These are phyloP conservation scores for Lophium mytilinum DNA, from an alignment of 495 filamentous ascomycete species.

Conservation along the genomic window DNA sequence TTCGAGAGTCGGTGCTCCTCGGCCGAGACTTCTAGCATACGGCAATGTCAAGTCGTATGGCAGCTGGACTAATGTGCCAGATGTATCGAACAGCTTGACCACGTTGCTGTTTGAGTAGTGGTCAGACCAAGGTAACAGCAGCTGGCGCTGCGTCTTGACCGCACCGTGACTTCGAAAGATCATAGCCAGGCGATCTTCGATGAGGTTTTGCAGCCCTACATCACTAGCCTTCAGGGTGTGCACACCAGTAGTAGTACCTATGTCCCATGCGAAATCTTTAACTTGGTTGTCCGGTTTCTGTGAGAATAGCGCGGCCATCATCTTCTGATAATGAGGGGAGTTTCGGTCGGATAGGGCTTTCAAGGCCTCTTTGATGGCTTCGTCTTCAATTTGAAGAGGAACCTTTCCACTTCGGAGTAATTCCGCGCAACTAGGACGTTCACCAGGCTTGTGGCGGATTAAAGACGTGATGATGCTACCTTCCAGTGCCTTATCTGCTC, in stretches of 20 bases:
- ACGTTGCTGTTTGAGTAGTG: constrained; percentile 62
- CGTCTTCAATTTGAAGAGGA: constrained; percentile 84
- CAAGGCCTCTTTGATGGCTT: constrained; percentile 74
- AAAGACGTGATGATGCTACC: constrained; percentile 70
- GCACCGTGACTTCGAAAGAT: constrained; percentile 92
- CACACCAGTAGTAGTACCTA: constrained; percentile 40
- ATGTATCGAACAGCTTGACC: constrained; percentile 70
- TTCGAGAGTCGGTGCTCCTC: constrained; percentile 55
- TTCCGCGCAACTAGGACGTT: constrained; percentile 77
- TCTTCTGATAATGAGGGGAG: constrained; percentile 84
- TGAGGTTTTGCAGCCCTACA: constrained; percentile 61
- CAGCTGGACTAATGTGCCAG: constrained; percentile 77
- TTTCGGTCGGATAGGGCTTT: constrained; percentile 69
- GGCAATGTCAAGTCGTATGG: constrained; percentile 89
- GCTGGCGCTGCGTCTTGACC: constrained; percentile 64
- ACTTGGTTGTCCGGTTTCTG: constrained; percentile 59
- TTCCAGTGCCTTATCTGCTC: constrained; percentile 64
- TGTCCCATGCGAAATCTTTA: constrained; percentile 84
- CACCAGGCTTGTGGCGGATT: constrained; percentile 68
- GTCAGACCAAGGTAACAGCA: constrained; percentile 71
- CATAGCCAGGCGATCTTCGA: constrained; percentile 64
- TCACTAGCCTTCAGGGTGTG: constrained; percentile 51
- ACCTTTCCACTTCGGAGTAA: constrained; percentile 81
- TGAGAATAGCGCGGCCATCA: constrained; percentile 75
- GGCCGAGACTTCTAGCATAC: constrained; percentile 76